phyloP scores from a whole-genome alignment of 768 basidiomycete species.

The Mrakia blollopis region DNA sequence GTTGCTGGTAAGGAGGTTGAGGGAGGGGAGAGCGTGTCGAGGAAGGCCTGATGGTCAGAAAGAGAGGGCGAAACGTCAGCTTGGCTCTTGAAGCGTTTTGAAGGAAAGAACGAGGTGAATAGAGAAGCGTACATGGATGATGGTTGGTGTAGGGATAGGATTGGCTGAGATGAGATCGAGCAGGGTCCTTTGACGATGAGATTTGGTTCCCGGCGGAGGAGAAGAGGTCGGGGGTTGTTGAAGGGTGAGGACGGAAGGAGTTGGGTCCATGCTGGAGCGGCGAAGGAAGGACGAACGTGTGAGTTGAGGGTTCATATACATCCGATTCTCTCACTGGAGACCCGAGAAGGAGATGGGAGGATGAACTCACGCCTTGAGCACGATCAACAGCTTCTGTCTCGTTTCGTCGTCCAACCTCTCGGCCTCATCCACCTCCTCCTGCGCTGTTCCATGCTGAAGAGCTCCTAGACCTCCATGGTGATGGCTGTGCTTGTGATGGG shows the following conservation, averaged over 20 bases:
- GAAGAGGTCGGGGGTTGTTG: background rate
- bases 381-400: conserved; percentile 2
- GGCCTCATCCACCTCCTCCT: background rate
- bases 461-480: background rate
- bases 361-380: conserved; percentile 14
- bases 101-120: background rate
- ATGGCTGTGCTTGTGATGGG: background rate
- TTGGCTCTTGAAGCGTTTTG: too few species aligned
- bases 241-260: background rate
- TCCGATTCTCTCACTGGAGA: too few species aligned
- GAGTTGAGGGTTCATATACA: background rate
- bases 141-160: background rate
- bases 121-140: background rate
- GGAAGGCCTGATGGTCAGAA: conserved; percentile 5
- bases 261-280: background rate
- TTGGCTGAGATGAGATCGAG: background rate
- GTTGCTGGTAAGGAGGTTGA: conserved; percentile 1
- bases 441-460: background rate
- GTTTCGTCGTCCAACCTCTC: background rate
- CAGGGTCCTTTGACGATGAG: background rate
- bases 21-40: conserved; percentile 19
- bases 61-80: background rate
- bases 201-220: background rate
- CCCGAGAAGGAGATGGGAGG: background rate
- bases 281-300: background rate